Evolutionary conservation across 2,329 filamentous ascomycete genomes (phyloP).

Genomic region (Fusarium sp.): DNA sequence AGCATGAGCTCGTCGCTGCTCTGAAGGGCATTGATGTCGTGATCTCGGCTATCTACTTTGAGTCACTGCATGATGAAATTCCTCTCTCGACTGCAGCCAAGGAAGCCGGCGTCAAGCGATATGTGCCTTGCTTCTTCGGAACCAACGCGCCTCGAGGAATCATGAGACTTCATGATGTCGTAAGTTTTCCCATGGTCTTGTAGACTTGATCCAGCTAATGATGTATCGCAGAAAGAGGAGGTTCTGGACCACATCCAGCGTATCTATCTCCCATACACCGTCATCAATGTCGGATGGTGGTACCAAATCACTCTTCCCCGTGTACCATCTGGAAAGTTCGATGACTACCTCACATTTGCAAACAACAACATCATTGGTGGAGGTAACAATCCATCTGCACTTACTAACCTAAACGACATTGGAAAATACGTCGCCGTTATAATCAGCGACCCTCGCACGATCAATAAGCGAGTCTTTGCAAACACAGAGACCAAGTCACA

Average conservation of each 20-base stretch:
- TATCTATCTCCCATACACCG: slow-evolving; percentile 62
- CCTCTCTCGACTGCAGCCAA: slow-evolving; percentile 60
- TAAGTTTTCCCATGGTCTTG: background rate
- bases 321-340: slow-evolving; percentile 10
- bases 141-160: slow-evolving; percentile 56
- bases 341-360: background rate
- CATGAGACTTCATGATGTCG: slow-evolving; percentile 26
- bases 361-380: slow-evolving; percentile 12
- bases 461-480: slow-evolving; percentile 11
- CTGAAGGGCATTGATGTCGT: slow-evolving; percentile 58
- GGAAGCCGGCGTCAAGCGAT: slow-evolving; percentile 61
- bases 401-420: background rate
- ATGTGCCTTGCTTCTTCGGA: slow-evolving; percentile 63
- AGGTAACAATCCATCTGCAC: background rate
- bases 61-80: slow-evolving; percentile 57
- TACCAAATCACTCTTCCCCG: slow-evolving; percentile 7
- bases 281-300: slow-evolving; percentile 19
- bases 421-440: slow-evolving; percentile 13
- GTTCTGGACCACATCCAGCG: slow-evolving; percentile 61
- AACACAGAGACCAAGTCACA: slow-evolving; percentile 7
- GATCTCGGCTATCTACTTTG: slow-evolving; percentile 48
- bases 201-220: background rate
- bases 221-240: slow-evolving; percentile 56
- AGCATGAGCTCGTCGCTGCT: slow-evolving; percentile 55
- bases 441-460: background rate